phyloP scores from a whole-genome alignment of 2,329 filamentous ascomycete species.

The Cytospora piceicola region DNA sequence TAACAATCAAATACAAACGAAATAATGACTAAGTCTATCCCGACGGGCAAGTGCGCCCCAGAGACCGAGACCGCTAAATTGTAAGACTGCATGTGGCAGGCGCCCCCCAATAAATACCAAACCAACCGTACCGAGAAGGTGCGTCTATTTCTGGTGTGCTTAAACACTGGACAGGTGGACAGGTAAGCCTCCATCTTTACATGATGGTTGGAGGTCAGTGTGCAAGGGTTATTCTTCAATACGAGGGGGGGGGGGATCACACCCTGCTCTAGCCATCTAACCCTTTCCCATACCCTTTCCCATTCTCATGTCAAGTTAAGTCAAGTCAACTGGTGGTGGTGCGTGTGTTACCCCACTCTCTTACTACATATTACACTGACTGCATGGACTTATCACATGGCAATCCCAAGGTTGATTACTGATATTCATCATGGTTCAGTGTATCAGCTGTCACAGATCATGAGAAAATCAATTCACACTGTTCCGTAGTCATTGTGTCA shows the following conservation, averaged over 20 bases:
- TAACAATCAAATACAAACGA: not conserved
- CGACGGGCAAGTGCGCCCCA: constrained; percentile 1
- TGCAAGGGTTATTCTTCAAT: not conserved
- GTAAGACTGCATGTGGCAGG: not conserved
- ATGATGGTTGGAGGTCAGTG: not conserved
- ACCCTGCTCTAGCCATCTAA: not conserved
- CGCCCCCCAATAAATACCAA: not conserved
- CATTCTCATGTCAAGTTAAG: no score
- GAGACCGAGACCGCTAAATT: not conserved
- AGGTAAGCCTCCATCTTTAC: not conserved
- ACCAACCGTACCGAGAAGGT: not conserved
- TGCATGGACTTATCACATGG: not conserved
- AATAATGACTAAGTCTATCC: not conserved
- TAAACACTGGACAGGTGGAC: not conserved
- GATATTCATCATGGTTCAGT: not conserved
- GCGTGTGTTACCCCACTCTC: not conserved
- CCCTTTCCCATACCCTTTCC: not conserved
- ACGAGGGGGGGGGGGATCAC: no score
- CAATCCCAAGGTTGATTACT: not conserved
- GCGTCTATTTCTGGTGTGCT: not conserved
- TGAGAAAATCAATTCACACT: no score
- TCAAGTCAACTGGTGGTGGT: not conserved
- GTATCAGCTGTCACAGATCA: no score
- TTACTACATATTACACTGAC: no score
- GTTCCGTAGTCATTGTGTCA: no score